Evolutionary conservation across 768 basidiomycete species (phyloP), one percentile per base, ranked within the genome.

Genomic region (Amanita rimosa): DNA sequence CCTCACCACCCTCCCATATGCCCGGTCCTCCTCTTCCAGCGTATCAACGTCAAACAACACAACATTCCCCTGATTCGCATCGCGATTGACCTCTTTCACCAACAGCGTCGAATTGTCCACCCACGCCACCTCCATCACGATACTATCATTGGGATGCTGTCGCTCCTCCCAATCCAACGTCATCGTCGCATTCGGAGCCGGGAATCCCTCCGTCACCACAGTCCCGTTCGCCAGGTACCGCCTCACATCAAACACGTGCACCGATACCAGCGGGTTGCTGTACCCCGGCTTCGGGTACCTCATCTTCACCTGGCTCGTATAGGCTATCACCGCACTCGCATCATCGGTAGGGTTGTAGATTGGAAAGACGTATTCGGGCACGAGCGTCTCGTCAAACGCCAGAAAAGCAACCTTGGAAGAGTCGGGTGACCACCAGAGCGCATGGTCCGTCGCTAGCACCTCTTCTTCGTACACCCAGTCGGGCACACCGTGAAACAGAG

Each of bases 381-480:
- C 96, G 0, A 72, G 67, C 1, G 88, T 85, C 67, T 98, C 95
- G 60, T 99, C 91, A 52, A 90, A 82, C 9, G 76, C 67, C 37
- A 97, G 78, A 71, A 85, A 99, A 0, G 93, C 91, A 38, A 99
- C 53, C 52, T 79, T 81, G 16, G 65, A 58, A 0, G 81, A 79
- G 55, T 83, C 75, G 3, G 94, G 95, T 8, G 87, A 85, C 85
- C 88, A 98, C 92, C 92, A 98, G 4, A 95, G 68, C 0, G 93
- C 82, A 42, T 63, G 79, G 59, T 92, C 78, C 34, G 66, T 60
- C 3, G 73, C 67, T 56, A 92, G 85, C 19, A 97, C 79, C 61
- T 96, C 92, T 60, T 95, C 91, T 62, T 95, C 92, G 63, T 94
- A 94, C 4, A 97, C 95, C 95, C 96, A 98, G 61, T 96, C 92